Evolutionary conservation across 805 yeast genomes (phyloP).

Genomic region (Blastobotrys chiropterorum): DNA sequence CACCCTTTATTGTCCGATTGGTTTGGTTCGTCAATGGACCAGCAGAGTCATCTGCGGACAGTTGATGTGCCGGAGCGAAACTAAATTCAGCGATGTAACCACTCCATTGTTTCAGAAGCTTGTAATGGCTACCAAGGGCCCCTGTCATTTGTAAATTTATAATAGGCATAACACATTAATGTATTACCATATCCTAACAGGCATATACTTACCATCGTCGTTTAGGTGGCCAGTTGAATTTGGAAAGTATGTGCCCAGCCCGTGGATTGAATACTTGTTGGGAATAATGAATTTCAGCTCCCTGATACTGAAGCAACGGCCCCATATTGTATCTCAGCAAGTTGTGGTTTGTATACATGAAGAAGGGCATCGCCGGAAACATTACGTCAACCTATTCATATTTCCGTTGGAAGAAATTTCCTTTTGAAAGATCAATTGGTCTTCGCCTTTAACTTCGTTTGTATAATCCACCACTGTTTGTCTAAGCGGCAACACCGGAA

Average conservation of each 20-base stretch:
- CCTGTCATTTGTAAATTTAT: not conserved
- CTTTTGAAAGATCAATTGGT: not conserved
- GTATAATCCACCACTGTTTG: not conserved
- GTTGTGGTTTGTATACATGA: not conserved
- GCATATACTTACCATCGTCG: not conserved
- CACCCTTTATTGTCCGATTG: conserved; percentile 1
- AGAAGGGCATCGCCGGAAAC: conserved; percentile 3
- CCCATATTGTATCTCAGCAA: not conserved
- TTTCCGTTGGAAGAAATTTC: conserved; percentile 1
- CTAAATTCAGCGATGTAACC: not conserved
- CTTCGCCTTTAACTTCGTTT: not conserved
- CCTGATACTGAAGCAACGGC: conserved; percentile 2
- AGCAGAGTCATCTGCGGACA: conserved; percentile 4
- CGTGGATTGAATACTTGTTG: not conserved
- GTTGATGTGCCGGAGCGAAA: not conserved
- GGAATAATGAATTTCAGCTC: not conserved
- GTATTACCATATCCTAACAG: not conserved
- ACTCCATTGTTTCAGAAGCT: not conserved
- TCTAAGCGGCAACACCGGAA: not conserved
- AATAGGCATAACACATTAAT: not conserved
- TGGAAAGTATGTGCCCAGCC: not conserved
- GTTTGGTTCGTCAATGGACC: conserved; percentile 1
- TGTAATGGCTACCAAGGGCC: not conserved
- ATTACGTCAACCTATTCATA: conserved; percentile 1
- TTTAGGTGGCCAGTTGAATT: conserved; percentile 1